Evolutionary conservation across 345 rosid genomes (phyloP), one percentile per base, ranked within the genome.

Genomic region (Aquilaria yunnanensis): DNA sequence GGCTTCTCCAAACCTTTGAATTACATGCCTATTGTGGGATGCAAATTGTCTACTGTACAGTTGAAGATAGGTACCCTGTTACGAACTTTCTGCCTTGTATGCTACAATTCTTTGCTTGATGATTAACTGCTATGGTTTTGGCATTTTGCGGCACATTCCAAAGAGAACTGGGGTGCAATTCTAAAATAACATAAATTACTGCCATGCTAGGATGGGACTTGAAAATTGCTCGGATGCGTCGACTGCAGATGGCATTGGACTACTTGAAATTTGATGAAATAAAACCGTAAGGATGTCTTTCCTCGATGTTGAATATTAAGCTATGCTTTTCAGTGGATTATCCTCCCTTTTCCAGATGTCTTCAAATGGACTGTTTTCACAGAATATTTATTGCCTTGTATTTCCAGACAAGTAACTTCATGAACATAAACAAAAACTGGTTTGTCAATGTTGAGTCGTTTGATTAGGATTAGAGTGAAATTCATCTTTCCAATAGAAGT

Each of bases 261-360:
- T 86, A 82, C 84, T 70, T 94, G 77, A 85, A 86, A 68, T 88
- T 78, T 81, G 95, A 94, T 72, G 99, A 88, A 72, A 79, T 84
- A 74, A 80, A 88, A 54, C 77, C 75, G 99, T 94, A 81, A 86
- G 84, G 62, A 70, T 75, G 57, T 66, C 43, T 53, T 14, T 47
- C 55, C 32, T 54, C 50, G 23, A 23, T 37, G 43, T 37, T 37
- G 43, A 37, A 5, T 37, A 5, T 9, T 9, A 37, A 37, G 43
- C 43, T 37, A 3, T 37, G 5, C 43, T 37, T 37, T 37, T 37
- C 23, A 37, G 43, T 37, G 43, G 7, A 37, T 37, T 1, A 37
- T 5, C 43, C 43, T 37, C 43, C 23, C 43, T 37, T 37, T 37
- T 37, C 43, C 8, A 9, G 43, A 5, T 37, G 43, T 37, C 43